These are phyloP conservation scores for Tylopilus felleus DNA, from an alignment of 768 basidiomycete genomes.

Conservation along the genomic window DNA sequence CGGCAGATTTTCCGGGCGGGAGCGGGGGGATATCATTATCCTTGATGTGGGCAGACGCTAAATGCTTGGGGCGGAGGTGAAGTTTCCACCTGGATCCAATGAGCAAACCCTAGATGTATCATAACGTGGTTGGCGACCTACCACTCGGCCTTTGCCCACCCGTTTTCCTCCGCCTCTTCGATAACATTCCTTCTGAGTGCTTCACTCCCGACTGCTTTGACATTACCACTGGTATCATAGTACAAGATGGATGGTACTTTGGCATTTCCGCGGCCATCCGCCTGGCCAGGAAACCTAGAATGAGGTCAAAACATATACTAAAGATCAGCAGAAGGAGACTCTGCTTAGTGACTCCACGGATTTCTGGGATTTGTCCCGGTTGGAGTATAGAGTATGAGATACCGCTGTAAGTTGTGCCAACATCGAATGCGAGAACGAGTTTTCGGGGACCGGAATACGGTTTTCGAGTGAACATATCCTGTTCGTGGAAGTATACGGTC, in stretches of 20 bases:
- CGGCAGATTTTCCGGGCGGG: not conserved
- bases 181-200: not conserved
- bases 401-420: not conserved
- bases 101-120: not conserved
- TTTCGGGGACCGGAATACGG: not conserved
- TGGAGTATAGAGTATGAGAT: not conserved
- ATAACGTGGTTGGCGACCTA: not conserved
- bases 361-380: not conserved
- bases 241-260: constrained; percentile 7
- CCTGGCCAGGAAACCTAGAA: constrained; percentile 2
- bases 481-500: not conserved
- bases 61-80: not conserved
- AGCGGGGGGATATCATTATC: not conserved
- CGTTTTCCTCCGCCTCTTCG: not conserved
- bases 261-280: not conserved
- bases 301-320: not conserved
- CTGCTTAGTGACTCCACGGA: constrained; percentile 1
- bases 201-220: not conserved
- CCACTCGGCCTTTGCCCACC: constrained; percentile 5
- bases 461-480: not conserved
- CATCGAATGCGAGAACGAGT: not conserved
- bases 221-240: not conserved
- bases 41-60: not conserved
- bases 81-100: not conserved
- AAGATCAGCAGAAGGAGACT: not conserved